Conservation (phyloP, 495 filamentous ascomycete genomes). For the Neurospora sp. region DNA sequence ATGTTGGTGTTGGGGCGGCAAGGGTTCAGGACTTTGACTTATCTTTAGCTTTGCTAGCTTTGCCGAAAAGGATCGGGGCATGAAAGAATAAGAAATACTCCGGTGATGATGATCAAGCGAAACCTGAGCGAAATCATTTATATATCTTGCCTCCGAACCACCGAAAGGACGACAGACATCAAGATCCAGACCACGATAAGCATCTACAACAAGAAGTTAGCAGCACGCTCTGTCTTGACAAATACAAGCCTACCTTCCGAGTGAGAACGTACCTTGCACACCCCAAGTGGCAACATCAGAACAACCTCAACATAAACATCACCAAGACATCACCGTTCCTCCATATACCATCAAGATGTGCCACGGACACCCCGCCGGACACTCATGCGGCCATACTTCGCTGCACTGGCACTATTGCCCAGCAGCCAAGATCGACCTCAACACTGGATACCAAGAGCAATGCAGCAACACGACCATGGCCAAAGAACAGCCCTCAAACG, state of each 20-base stretch:
- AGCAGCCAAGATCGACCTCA: slow-evolving; percentile 28
- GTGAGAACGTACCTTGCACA: neutral
- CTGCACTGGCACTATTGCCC: slow-evolving; percentile 35
- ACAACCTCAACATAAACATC: neutral
- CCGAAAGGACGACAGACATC: neutral
- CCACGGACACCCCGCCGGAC: slow-evolving; percentile 32
- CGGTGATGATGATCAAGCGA: neutral
- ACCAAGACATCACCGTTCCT: neutral
- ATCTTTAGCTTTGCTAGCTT: neutral
- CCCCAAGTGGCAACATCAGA: neutral
- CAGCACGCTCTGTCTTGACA: neutral
- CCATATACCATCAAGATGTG: slow-evolving; percentile 22
- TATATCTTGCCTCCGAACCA: neutral
- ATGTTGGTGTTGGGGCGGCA: neutral
- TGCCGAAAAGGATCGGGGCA: neutral
- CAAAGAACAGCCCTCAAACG: slow-evolving; percentile 24
- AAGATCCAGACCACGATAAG: neutral
- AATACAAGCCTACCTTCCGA: neutral
- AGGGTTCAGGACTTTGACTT: neutral
- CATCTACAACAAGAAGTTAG: neutral
- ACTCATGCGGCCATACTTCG: slow-evolving; percentile 33
- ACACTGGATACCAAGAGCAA: slow-evolving; percentile 30
- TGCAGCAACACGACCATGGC: slow-evolving; percentile 31
- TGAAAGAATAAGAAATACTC: neutral
- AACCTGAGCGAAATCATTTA: neutral